A percentile compares a stretch with the other conserved stretches of the same genome.
These are phyloP conservation scores for Limtongia smithiae DNA, from an alignment of 805 yeast species.

Conservation along the genomic window DNA sequence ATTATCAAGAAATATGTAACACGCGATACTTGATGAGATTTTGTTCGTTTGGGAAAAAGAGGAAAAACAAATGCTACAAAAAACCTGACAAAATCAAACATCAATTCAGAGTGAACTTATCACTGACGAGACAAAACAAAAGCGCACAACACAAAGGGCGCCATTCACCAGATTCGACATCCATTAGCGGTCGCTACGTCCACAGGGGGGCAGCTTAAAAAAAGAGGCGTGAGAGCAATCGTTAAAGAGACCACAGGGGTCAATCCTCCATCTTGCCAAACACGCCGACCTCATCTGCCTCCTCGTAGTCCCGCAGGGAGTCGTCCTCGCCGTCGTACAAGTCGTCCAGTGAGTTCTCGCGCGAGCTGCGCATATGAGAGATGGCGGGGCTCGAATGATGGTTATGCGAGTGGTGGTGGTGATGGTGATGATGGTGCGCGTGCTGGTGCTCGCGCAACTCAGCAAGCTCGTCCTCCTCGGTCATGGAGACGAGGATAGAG, in stretches of 20 bases:
- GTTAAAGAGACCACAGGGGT: background rate
- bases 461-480: conserved; percentile 39
- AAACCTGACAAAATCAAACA: conserved; percentile 6
- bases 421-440: conserved; percentile 8
- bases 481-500: conserved; percentile 75
- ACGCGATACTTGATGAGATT: background rate
- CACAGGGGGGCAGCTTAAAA: background rate
- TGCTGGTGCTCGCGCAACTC: conserved; percentile 9
- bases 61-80: background rate
- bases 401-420: background rate
- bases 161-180: background rate
- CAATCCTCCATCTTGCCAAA: conserved; percentile 42
- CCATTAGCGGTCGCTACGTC: no score
- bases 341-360: conserved; percentile 14
- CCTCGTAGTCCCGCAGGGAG: conserved; percentile 30
- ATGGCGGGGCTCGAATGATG: background rate
- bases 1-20: no score
- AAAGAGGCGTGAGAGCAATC: conserved; percentile 1
- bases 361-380: conserved; percentile 4
- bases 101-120: background rate
- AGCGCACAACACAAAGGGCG: conserved; percentile 3
- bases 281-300: conserved; percentile 31
- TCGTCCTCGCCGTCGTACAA: conserved; percentile 37
- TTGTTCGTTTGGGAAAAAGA: background rate
- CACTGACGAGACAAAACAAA: background rate